Conservation (phyloP, 495 filamentous ascomycete species). For the Aspergillus baeticus region DNA sequence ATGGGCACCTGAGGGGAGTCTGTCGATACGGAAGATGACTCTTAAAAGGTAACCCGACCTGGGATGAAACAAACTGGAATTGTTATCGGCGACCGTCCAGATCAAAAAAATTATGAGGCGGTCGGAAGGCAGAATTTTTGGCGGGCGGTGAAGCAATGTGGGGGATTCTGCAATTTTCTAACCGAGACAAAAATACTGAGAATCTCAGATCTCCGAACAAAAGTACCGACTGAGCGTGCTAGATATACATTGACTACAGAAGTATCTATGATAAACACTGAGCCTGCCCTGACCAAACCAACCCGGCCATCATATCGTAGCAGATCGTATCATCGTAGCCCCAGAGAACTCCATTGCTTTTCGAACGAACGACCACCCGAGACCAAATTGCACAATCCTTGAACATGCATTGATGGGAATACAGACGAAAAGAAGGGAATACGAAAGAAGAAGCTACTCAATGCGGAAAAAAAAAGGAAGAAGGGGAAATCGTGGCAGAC, state of each 20-base stretch:
- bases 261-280: constrained; percentile 28
- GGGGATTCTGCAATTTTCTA: constrained; percentile 19
- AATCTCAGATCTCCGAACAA: not conserved
- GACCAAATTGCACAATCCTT: constrained; percentile 21
- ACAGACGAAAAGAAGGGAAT: constrained; percentile 26
- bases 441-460: constrained; percentile 18
- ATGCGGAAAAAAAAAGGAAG: constrained; percentile 21
- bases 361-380: constrained; percentile 23
- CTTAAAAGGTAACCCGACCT: constrained; percentile 13
- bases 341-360: constrained; percentile 34
- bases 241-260: constrained; percentile 26
- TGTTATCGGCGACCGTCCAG: constrained; percentile 1
- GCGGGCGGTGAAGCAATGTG: constrained; percentile 37
- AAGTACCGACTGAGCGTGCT: constrained; percentile 1
- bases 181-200: constrained; percentile 7
- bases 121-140: constrained; percentile 34
- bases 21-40: constrained; percentile 21
- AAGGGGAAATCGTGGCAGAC: constrained; percentile 8
- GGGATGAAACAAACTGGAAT: constrained; percentile 11
- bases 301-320: constrained; percentile 20
- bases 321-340: constrained; percentile 26
- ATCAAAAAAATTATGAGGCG: constrained; percentile 28
- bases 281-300: constrained; percentile 23
- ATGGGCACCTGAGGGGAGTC: constrained; percentile 35
- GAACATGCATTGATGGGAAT: constrained; percentile 20